phyloP scores from a whole-genome alignment of 2,329 filamentous ascomycete species.

The Exophiala viscosa region DNA sequence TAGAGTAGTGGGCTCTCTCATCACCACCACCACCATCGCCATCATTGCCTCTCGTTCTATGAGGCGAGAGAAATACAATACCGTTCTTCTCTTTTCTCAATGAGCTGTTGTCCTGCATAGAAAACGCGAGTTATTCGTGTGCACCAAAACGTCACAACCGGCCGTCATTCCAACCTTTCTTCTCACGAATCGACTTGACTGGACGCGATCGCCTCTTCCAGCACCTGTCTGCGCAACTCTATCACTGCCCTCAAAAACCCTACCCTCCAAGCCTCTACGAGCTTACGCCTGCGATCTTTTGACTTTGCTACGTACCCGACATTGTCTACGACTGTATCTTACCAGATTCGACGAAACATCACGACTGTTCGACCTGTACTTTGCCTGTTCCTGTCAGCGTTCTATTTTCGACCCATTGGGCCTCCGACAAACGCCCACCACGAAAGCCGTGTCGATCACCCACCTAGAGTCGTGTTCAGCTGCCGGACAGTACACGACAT shows the following conservation, averaged over 20 bases:
- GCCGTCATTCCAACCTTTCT: neutral
- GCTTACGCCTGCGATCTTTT: constrained; percentile 19
- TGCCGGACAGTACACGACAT: constrained; percentile 17
- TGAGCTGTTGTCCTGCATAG: neutral
- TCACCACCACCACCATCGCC: no score
- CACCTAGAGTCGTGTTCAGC: neutral
- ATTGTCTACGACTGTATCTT: neutral
- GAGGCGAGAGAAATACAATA: no score
- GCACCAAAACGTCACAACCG: neutral
- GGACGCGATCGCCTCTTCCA: constrained; percentile 9
- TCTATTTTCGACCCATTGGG: constrained; percentile 1
- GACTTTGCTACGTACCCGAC: neutral
- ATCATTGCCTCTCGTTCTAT: no score
- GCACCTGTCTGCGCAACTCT: constrained; percentile 15
- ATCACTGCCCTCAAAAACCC: constrained; percentile 1
- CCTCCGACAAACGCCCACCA: constrained; percentile 1
- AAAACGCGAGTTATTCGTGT: neutral
- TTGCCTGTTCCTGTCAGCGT: neutral
- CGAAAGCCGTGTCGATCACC: constrained; percentile 5
- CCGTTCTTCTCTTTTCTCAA: neutral
- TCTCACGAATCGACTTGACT: neutral
- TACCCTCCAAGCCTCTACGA: constrained; percentile 9
- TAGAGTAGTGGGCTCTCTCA: no score
- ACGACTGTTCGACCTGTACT: neutral
- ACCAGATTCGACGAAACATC: neutral